Base-by-base conservation (phyloP, 75 land plant genomes). In the Isoetes taiwanensis region DNA sequence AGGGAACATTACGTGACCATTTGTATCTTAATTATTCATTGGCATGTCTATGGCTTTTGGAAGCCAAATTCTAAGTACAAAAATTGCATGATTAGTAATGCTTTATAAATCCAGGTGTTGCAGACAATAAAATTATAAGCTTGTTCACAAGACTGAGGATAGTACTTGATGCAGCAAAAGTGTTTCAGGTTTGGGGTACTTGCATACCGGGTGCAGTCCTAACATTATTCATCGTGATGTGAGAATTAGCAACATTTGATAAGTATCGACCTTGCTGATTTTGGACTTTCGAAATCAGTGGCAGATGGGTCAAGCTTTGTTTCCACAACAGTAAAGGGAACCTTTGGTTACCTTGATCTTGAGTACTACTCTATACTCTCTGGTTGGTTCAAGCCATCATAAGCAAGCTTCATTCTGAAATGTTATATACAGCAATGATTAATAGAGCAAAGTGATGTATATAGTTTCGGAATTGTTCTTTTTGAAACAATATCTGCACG, bases 141-240 rank as follows among this genome's bases (percentile, higher is more conserved):
- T 86, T 86, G 93, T 54, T 72, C 41, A 66, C 75, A 60, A 82
- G 93, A 17, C 81, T n/a, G 2, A 73, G 80, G 57, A 77, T 86
- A 59, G 93, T 84, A 35, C 69, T 80, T 53, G 83, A 82, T 67
- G 68, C 88, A 43, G 93, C 28, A 57, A 73, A 66, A 6, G 17
- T 16, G 10, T 70, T 56, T 32, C 82, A 82, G 86, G 86, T 24
- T 43, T 62, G 17, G 32, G 32, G 29, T 62, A 48, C 58, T 57
- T 62, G 33, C 64, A 62, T 57, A 52, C 34, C 23, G 34, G 58
- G 6, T 30, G 59, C 57, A 20, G 3, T 31, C 57, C 57, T 21
- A 48, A 31, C 3, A 62, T 62, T 17, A 32, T 62, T 9, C 64
- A 62, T 34, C 34, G 64, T 20, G 64, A 62, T 53, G 57, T 62